phyloP scores from a whole-genome alignment of 176 grass and related monocot species.

The Elaeis guineensis region DNA sequence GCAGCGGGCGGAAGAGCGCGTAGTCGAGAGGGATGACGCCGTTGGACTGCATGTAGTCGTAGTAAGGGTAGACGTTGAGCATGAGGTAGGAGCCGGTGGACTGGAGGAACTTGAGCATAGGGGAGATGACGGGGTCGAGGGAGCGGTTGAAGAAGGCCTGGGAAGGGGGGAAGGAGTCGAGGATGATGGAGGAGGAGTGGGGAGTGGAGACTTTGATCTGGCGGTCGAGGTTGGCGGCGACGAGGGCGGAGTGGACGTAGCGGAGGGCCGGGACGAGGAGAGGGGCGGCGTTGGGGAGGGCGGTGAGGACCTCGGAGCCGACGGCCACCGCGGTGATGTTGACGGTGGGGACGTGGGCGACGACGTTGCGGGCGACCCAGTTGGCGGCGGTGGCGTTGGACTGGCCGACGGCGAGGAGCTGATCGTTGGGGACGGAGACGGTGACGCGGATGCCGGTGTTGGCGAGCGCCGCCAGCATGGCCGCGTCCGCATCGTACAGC shows the following conservation, averaged over 20 bases:
- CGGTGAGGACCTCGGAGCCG: slow-evolving; percentile 76
- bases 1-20: slow-evolving; percentile 78
- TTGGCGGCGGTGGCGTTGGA: slow-evolving; percentile 87
- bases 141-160: slow-evolving; percentile 99
- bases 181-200: slow-evolving; percentile 92
- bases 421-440: slow-evolving; percentile 89
- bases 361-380: slow-evolving; percentile 75
- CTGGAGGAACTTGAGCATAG: slow-evolving; percentile 77
- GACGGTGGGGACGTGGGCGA: slow-evolving; percentile 60
- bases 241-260: slow-evolving; percentile 89
- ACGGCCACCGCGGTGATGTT: slow-evolving; percentile 88
- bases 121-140: slow-evolving; percentile 47
- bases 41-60: slow-evolving; percentile 97
- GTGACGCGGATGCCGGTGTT: slow-evolving; percentile 78
- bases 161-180: slow-evolving; percentile 91
- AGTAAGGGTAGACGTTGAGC: slow-evolving; percentile 97
- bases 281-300: slow-evolving; percentile 60
- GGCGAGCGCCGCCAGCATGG: slow-evolving; percentile 67
- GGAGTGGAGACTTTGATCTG: slow-evolving; percentile 81
- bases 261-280: slow-evolving; percentile 70
- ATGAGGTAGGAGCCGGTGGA: slow-evolving; percentile 65
- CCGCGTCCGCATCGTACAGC: slow-evolving; percentile 67
- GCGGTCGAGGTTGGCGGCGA: slow-evolving; percentile 75
- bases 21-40: slow-evolving; percentile 92
- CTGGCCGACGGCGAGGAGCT: slow-evolving; percentile 81